Evolutionary conservation across 257 asterid genomes (phyloP).

Genomic region (Marsdenia floribunda): DNA sequence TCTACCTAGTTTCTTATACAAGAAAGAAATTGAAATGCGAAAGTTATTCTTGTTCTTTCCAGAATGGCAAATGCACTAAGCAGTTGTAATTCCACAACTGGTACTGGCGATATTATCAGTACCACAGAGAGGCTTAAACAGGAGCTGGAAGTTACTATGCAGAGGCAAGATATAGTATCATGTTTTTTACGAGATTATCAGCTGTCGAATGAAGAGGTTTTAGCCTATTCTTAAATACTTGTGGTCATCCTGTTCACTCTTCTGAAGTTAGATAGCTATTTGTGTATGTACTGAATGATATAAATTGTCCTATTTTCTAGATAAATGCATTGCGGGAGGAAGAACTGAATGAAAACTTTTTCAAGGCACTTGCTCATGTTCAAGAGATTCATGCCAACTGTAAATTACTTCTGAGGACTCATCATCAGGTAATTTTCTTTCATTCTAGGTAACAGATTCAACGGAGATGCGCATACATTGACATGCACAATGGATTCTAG

Average conservation of each 20-base stretch:
- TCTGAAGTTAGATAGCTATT: background rate
- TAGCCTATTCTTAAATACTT: constrained; percentile 16
- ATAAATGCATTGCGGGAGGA: constrained; percentile 89
- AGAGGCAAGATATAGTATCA: constrained; percentile 92
- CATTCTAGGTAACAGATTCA: background rate
- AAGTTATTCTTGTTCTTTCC: constrained; percentile 16
- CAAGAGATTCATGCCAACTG: constrained; percentile 97
- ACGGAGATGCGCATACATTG: background rate
- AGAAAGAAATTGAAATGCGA: background rate
- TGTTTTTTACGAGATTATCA: constrained; percentile 97
- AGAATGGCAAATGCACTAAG: constrained; percentile 87
- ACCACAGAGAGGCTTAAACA: constrained; percentile 97
- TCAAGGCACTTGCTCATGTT: constrained; percentile 97
- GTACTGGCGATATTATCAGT: constrained; percentile 94
- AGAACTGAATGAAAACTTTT: constrained; percentile 76
- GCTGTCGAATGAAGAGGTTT: constrained; percentile 92
- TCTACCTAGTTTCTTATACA: background rate
- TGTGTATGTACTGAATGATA: constrained; percentile 9
- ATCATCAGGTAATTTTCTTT: constrained; percentile 74
- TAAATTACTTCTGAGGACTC: constrained; percentile 91
- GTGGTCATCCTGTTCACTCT: background rate
- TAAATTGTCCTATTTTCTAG: constrained; percentile 31
- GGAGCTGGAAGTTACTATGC: constrained; percentile 86
- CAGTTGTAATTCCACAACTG: constrained; percentile 63
- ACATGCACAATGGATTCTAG: background rate